phyloP scores from a whole-genome alignment of 2,329 filamentous ascomycete genomes.

The Xylaria multiplex region DNA sequence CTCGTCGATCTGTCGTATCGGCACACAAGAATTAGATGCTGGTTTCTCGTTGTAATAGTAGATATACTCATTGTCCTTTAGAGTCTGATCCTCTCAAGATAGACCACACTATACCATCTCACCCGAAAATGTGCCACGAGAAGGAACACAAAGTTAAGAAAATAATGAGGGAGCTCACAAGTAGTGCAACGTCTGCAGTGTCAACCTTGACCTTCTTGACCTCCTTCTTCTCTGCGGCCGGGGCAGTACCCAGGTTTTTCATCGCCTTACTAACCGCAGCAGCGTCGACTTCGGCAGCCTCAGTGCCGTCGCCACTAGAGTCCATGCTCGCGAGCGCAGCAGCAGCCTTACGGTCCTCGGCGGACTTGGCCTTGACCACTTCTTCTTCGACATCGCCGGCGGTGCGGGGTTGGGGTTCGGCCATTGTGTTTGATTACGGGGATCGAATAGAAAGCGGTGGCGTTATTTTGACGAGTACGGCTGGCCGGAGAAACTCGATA shows the following conservation, averaged over 20 bases:
- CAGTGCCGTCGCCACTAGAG: constrained; percentile 56
- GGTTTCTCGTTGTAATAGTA: neutral
- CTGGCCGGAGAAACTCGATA: neutral
- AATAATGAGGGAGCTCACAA: constrained; percentile 61
- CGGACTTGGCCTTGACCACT: constrained; percentile 65
- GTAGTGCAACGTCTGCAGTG: constrained; percentile 72
- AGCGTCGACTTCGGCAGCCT: constrained; percentile 67
- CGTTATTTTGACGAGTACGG: neutral
- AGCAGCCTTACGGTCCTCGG: constrained; percentile 81
- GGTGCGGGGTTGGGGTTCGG: constrained; percentile 66
- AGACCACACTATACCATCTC: too few species aligned
- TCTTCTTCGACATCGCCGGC: constrained; percentile 69
- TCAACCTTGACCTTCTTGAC: constrained; percentile 78
- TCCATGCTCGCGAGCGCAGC: constrained; percentile 76
- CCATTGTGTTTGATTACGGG: constrained; percentile 57
- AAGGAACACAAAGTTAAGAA: neutral
- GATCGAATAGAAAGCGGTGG: neutral
- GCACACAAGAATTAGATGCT: constrained; percentile 6
- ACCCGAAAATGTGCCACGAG: neutral
- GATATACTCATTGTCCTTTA: neutral
- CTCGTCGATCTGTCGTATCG: constrained; percentile 66
- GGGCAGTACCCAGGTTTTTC: constrained; percentile 62
- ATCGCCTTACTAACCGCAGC: constrained; percentile 78
- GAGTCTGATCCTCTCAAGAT: too few species aligned
- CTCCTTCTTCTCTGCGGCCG: constrained; percentile 56